Conservation (phyloP, 2,329 filamentous ascomycete genomes). For the Microcera coccophila region DNA sequence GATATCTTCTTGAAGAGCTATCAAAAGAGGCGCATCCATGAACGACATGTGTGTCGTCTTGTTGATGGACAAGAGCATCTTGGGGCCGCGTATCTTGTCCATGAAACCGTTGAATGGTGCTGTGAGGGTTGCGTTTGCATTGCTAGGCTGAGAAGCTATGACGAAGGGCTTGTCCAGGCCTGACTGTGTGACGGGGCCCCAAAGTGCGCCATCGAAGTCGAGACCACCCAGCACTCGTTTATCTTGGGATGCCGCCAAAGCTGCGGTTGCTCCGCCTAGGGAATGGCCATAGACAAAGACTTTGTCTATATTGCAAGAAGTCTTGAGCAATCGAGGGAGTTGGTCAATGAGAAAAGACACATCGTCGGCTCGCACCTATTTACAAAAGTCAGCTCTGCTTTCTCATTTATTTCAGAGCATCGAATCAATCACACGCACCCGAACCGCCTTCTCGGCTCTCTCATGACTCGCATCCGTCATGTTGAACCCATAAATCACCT, state of each 20-base stretch:
- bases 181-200: slow-evolving; percentile 13
- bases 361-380: slow-evolving; percentile 31
- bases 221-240: slow-evolving; percentile 32
- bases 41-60: slow-evolving; percentile 10
- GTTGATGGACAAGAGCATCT: slow-evolving; percentile 6
- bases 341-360: slow-evolving; percentile 33
- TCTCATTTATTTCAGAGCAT: background rate
- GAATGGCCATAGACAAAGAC: slow-evolving; percentile 34
- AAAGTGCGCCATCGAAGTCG: slow-evolving; percentile 36
- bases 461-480: slow-evolving; percentile 15
- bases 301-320: slow-evolving; percentile 12
- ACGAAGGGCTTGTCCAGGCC: slow-evolving; percentile 22
- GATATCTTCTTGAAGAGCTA: slow-evolving; percentile 8
- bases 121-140: slow-evolving; percentile 3
- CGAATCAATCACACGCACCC: slow-evolving; percentile 1
- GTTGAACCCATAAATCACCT: slow-evolving; percentile 12
- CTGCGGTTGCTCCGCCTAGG: slow-evolving; percentile 33
- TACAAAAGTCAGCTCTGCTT: background rate
- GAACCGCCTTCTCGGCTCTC: slow-evolving; percentile 7
- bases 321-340: slow-evolving; percentile 2
- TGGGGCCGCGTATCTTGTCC: slow-evolving; percentile 6
- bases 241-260: slow-evolving; percentile 27
- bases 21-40: slow-evolving; percentile 10
- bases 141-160: slow-evolving; percentile 2
- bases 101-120: slow-evolving; percentile 3